Evolutionary conservation across 345 rosid genomes (phyloP).

Genomic region (Moricandia moricandioides): DNA sequence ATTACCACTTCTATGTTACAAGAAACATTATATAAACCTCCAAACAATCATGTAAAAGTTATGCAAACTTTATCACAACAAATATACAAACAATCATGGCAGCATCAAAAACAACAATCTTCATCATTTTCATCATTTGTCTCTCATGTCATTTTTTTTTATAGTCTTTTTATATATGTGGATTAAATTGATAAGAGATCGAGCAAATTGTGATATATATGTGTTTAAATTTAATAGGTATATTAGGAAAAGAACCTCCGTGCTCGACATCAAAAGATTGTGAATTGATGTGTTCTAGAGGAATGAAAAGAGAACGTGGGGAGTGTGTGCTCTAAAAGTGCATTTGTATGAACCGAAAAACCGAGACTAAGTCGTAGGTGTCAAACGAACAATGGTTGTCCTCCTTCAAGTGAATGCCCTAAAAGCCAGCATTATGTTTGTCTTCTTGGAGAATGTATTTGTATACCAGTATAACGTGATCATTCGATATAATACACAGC

Average conservation of each 20-base stretch:
- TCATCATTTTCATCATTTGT: background rate
- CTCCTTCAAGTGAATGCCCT: conserved; percentile 1
- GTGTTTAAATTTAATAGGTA: background rate
- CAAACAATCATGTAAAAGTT: background rate
- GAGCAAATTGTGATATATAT: background rate
- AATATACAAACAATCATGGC: background rate
- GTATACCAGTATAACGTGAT: background rate
- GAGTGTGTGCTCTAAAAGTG: background rate
- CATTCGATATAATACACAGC: background rate
- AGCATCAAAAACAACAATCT: background rate
- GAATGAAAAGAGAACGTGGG: background rate
- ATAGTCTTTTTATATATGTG: background rate
- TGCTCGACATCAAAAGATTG: background rate
- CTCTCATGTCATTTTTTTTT: background rate
- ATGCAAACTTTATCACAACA: background rate
- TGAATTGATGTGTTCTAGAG: background rate
- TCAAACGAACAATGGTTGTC: conserved; percentile 5
- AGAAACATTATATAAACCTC: background rate
- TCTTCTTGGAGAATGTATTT: conserved; percentile 13
- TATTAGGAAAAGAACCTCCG: background rate
- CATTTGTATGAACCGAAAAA: background rate
- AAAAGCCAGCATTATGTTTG: background rate
- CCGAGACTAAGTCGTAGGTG: background rate
- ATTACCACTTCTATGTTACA: background rate
- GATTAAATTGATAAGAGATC: background rate